Evolutionary conservation across 1,139 yeast species (phyloP).

Genomic region (Sugiyamaella sp.): DNA sequence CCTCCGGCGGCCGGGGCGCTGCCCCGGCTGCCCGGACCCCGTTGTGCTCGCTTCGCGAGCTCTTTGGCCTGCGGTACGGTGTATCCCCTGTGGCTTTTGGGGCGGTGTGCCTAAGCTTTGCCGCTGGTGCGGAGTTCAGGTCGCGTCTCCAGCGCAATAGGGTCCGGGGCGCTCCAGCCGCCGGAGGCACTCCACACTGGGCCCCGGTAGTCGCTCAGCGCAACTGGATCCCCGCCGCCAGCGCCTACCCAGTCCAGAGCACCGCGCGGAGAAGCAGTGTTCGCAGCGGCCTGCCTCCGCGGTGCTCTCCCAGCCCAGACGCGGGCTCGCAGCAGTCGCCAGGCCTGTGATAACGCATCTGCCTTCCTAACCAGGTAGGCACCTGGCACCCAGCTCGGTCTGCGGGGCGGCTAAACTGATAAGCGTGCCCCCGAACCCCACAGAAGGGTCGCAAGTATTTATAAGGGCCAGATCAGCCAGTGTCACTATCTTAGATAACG

Average conservation of each 20-base stretch:
- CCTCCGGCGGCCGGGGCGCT: slow-evolving; percentile 3
- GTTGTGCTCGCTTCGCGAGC: neutral
- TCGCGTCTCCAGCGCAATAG: no score
- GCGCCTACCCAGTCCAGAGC: slow-evolving; percentile 5
- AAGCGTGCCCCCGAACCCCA: slow-evolving; percentile 2
- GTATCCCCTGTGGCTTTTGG: no score
- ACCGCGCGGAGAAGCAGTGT: neutral
- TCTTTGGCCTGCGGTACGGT: no score
- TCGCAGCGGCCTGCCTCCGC: neutral
- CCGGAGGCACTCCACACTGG: no score
- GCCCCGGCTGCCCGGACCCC: slow-evolving; percentile 2
- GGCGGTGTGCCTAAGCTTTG: no score
- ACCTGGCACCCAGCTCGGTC: neutral
- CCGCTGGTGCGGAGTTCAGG: no score
- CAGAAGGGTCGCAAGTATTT: neutral
- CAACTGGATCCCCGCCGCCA: neutral
- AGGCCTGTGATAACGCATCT: slow-evolving; percentile 8
- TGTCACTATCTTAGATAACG: neutral
- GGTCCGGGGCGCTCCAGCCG: slow-evolving; percentile 2
- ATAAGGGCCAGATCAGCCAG: slow-evolving; percentile 1
- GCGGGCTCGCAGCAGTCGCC: neutral
- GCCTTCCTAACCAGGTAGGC: slow-evolving; percentile 10
- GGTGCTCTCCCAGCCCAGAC: neutral
- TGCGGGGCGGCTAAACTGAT: slow-evolving; percentile 18
- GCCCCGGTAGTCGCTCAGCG: no score